A percentile compares a stretch with the other conserved stretches of the same genome.
These are phyloP conservation scores for Nepenthes gracilis DNA, from an alignment of 148 eudicot species.

Conservation along the genomic window DNA sequence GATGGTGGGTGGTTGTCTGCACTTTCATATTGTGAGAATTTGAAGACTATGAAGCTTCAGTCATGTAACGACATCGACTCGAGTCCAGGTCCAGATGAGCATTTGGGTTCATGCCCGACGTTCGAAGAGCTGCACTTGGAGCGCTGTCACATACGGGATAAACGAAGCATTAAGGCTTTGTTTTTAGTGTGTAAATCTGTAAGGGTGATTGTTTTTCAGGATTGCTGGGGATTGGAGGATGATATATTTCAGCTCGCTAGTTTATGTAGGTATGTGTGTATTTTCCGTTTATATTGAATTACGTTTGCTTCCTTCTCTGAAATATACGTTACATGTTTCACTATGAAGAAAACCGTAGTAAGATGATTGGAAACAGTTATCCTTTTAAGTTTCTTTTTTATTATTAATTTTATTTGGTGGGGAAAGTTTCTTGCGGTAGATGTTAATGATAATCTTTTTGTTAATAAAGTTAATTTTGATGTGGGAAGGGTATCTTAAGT, in stretches of 20 bases:
- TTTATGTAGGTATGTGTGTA: constrained; percentile 55
- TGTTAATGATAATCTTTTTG: too few relatives aligned
- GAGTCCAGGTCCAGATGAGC: constrained; percentile 71
- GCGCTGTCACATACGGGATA: constrained; percentile 63
- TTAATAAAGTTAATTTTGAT: too few relatives aligned
- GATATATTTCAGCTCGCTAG: constrained; percentile 41
- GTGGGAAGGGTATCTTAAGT: too few relatives aligned
- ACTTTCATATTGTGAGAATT: constrained; percentile 60
- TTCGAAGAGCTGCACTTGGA: constrained; percentile 74
- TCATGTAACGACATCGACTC: constrained; percentile 55
- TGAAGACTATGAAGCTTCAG: constrained; percentile 74
- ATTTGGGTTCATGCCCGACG: constrained; percentile 60
- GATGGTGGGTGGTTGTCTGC: constrained; percentile 97
- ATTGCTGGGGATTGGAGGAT: constrained; percentile 94
- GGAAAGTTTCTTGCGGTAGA: too few relatives aligned
- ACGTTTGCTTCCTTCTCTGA: not conserved
- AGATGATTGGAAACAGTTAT: too few relatives aligned
- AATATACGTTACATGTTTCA: not conserved
- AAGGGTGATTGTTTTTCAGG: constrained; percentile 53
- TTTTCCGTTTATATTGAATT: not conserved
- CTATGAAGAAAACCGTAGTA: too few relatives aligned
- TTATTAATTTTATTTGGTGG: too few relatives aligned
- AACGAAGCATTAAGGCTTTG: constrained; percentile 51
- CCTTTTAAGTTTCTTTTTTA: too few relatives aligned
- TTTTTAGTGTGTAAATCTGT: constrained; percentile 60